Conservation (phyloP, 2,329 filamentous ascomycete genomes). For the Nigrospora osmanthi region DNA sequence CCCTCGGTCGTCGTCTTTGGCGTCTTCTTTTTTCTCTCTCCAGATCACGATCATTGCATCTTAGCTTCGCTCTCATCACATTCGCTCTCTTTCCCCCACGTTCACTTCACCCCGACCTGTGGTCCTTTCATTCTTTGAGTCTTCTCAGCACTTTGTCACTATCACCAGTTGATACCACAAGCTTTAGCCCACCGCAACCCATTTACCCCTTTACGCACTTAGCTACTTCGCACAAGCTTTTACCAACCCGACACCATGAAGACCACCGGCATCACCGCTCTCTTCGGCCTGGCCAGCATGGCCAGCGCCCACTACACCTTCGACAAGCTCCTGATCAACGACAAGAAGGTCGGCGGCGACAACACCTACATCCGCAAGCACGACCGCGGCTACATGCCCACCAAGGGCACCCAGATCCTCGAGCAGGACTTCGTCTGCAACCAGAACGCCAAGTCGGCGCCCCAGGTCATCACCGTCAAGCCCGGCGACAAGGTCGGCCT, state of each 20-base stretch:
- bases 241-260: not conserved
- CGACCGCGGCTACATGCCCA: constrained; percentile 15
- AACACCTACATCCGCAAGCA: constrained; percentile 18
- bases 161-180: not conserved
- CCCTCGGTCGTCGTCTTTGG: not conserved
- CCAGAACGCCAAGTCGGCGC: constrained; percentile 11
- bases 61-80: not conserved
- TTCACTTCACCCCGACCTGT: constrained; percentile 1
- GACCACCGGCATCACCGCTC: not conserved
- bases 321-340: constrained; percentile 12
- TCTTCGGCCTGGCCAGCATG: constrained; percentile 2
- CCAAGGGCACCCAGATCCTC: constrained; percentile 11
- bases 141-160: not conserved
- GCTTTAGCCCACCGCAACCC: not conserved
- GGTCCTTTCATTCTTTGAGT: constrained; percentile 1
- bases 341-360: constrained; percentile 9
- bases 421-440: constrained; percentile 21
- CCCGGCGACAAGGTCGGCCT: constrained; percentile 22
- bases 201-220: not conserved
- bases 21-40: not conserved
- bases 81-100: not conserved
- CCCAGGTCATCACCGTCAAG: constrained; percentile 15
- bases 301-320: constrained; percentile 15
- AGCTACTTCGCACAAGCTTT: not conserved
- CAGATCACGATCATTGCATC: constrained; percentile 1